Evolutionary conservation across 164 flowering plant genomes (phyloP).

Genomic region (Berberis thunbergii): DNA sequence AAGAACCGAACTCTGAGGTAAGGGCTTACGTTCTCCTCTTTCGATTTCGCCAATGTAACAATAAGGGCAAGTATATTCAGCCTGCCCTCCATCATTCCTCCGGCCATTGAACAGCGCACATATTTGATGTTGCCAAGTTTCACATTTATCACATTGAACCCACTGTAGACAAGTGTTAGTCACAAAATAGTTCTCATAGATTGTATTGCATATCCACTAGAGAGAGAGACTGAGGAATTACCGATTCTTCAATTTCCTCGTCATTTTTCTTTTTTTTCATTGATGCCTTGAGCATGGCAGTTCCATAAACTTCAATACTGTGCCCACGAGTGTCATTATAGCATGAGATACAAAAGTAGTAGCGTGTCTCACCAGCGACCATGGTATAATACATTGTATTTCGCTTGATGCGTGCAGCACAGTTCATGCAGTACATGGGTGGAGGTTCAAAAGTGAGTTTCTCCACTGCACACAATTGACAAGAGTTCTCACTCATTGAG

Average conservation of each 20-base stretch:
- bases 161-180: constrained; percentile 46
- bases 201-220: neutral
- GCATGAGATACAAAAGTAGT: constrained; percentile 90
- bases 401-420: constrained; percentile 90
- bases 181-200: too few relatives aligned
- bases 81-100: constrained; percentile 96
- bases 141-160: constrained; percentile 99
- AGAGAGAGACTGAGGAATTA: constrained; percentile 16
- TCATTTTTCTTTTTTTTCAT: constrained; percentile 94
- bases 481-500: constrained; percentile 91
- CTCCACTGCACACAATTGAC: constrained; percentile 98
- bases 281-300: constrained; percentile 47
- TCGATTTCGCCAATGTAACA: constrained; percentile 83
- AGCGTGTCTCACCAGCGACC: constrained; percentile 90
- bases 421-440: constrained; percentile 83
- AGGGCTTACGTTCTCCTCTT: constrained; percentile 78
- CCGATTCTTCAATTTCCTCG: constrained; percentile 99
- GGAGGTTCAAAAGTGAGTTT: constrained; percentile 98
- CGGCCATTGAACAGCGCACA: constrained; percentile 97
- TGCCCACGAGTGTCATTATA: constrained; percentile 91
- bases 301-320: constrained; percentile 64
- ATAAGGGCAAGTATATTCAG: constrained; percentile 97
- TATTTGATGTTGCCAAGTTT: constrained; percentile 99
- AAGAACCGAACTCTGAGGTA: constrained; percentile 97
- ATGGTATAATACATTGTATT: constrained; percentile 81